phyloP scores from a whole-genome alignment of 1,284 basidiomycete species.

The Somion occarium region DNA sequence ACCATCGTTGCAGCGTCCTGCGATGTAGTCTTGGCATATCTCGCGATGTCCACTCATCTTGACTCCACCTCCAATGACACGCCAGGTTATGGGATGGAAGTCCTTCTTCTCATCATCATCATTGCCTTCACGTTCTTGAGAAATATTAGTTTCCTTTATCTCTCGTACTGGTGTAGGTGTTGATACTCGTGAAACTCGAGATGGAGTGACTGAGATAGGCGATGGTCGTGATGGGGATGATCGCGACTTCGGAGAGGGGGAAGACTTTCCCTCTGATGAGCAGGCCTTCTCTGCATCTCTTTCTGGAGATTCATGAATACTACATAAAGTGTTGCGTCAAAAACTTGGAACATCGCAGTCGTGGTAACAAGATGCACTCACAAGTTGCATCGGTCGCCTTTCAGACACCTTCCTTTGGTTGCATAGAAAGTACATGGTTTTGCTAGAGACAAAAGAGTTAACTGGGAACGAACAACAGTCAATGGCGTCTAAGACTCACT shows the following conservation, averaged over 20 bases:
- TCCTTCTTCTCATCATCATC: conserved; percentile 35
- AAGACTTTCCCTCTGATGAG: neutral
- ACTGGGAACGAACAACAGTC: neutral
- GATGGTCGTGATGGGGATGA: neutral
- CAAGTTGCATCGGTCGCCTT: conserved; percentile 66
- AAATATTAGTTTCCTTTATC: conserved; percentile 23
- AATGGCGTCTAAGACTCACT: neutral
- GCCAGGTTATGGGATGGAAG: conserved; percentile 44
- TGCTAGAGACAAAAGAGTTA: conserved; percentile 33
- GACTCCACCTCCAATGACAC: conserved; percentile 45
- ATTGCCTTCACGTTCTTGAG: conserved; percentile 27
- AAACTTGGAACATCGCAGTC: neutral
- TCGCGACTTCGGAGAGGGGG: neutral
- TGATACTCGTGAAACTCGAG: neutral
- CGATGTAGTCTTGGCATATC: conserved; percentile 30
- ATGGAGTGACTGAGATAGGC: neutral
- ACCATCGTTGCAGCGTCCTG: conserved; percentile 33
- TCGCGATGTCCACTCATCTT: conserved; percentile 42
- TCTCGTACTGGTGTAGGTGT: neutral
- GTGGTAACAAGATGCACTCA: conserved; percentile 30
- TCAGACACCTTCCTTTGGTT: conserved; percentile 45
- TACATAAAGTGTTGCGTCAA: conserved; percentile 7
- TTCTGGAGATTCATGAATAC: conserved; percentile 11
- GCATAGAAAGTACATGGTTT: conserved; percentile 63
- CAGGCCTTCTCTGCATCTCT: neutral